Conservation (phyloP, 176 grass and related monocot genomes). For the Musa itinerans region DNA sequence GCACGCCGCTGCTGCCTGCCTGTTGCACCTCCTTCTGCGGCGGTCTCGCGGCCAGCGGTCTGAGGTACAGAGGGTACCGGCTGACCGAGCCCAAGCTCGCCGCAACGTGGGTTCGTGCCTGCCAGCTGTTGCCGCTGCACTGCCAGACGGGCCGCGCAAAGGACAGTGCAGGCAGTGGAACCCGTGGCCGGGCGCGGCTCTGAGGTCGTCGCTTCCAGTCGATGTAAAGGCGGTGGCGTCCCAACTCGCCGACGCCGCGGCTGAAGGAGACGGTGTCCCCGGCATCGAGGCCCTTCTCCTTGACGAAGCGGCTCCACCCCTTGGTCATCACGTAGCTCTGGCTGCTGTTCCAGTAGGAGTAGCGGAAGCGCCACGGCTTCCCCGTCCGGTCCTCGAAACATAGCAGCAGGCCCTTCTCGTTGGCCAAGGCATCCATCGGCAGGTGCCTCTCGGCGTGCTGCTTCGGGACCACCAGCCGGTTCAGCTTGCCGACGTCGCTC, state of each 20-base stretch:
- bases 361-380: slow-evolving; percentile 83
- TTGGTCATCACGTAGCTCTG: slow-evolving; percentile 99
- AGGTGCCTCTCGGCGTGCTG: slow-evolving; percentile 86
- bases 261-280: slow-evolving; percentile 76
- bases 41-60: not conserved
- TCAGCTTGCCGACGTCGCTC: slow-evolving; percentile 88
- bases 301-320: slow-evolving; percentile 96
- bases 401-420: slow-evolving; percentile 64
- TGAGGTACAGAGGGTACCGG: not conserved
- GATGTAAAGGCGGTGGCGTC: slow-evolving; percentile 60
- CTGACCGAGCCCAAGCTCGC: not conserved
- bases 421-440: slow-evolving; percentile 31
- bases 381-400: slow-evolving; percentile 74
- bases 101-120: not conserved
- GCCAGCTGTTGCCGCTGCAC: slow-evolving; percentile 10
- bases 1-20: slow-evolving; percentile 12
- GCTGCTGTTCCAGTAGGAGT: slow-evolving; percentile 99
- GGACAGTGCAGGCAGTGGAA: slow-evolving; percentile 4
- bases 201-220: slow-evolving; percentile 62
- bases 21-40: slow-evolving; percentile 38
- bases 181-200: slow-evolving; percentile 20
- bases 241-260: slow-evolving; percentile 30
- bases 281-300: slow-evolving; percentile 78
- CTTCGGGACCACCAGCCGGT: slow-evolving; percentile 83
- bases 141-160: slow-evolving; percentile 31